These are phyloP conservation scores for Pecoramyces ruminantium DNA, from an alignment of 192 early-diverging fungal species.

Conservation along the genomic window DNA sequence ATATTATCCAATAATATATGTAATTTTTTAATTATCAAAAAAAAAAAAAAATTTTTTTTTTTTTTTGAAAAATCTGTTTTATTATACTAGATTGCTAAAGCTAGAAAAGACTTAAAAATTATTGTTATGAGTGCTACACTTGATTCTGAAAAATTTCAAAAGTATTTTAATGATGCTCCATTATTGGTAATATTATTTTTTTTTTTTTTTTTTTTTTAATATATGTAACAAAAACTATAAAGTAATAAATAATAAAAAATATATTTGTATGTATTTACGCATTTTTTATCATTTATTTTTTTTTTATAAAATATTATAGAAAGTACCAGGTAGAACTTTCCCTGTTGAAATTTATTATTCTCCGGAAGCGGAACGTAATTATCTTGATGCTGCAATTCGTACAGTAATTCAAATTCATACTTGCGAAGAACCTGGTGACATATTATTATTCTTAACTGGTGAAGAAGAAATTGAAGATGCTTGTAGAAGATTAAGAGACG, in stretches of 20 bases:
- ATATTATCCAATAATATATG: neutral
- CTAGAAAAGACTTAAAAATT: conserved; percentile 70
- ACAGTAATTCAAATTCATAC: conserved; percentile 90
- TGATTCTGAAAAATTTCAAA: conserved; percentile 97
- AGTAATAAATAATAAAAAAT: too few relatives aligned
- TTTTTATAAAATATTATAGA: too few relatives aligned
- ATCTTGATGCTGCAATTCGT: conserved; percentile 87
- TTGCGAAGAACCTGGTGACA: conserved; percentile 88
- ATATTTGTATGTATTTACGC: too few relatives aligned
- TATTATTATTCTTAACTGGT: conserved; percentile 92
- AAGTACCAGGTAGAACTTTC: too few relatives aligned
- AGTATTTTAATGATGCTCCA: conserved; percentile 92
- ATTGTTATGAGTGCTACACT: conserved; percentile 96
- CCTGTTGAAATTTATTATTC: conserved; percentile 98
- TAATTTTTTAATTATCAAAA: neutral
- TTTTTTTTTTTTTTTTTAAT: neutral
- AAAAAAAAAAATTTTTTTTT: conserved; percentile 10
- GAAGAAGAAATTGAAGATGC: conserved; percentile 98
- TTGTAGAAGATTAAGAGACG: conserved; percentile 57
- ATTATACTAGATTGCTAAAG: conserved; percentile 34
- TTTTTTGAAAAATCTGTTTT: conserved; percentile 4
- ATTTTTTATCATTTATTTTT: too few relatives aligned
- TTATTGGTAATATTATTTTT: conserved; percentile 36
- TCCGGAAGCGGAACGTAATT: conserved; percentile 91
- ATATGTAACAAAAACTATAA: too few relatives aligned